A percentile compares a stretch with the other conserved stretches of the same genome.
These are phyloP conservation scores for Ophiosphaerella herpotricha DNA, from an alignment of 2,329 filamentous ascomycete genomes.

Conservation along the genomic window DNA sequence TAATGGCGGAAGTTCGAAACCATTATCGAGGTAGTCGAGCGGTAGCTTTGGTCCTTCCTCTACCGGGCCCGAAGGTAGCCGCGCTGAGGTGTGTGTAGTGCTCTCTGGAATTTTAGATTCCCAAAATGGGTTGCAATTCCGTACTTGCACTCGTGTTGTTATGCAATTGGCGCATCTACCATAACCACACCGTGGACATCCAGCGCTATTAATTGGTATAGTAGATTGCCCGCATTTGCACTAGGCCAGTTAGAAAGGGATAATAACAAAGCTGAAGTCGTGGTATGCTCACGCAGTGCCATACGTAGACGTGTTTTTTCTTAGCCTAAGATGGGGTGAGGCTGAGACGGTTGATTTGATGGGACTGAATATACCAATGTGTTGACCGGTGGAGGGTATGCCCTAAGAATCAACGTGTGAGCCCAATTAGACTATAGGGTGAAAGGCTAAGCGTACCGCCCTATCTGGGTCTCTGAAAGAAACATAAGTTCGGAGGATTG, in stretches of 20 bases:
- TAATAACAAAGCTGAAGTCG: neutral
- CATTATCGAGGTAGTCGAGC: too few species aligned
- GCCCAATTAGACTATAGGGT: neutral
- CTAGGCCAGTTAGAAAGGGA: neutral
- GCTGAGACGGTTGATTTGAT: neutral
- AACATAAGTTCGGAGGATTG: neutral
- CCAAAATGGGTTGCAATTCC: neutral
- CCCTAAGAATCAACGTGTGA: neutral
- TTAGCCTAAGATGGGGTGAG: slow-evolving; percentile 2
- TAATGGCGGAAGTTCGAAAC: too few species aligned
- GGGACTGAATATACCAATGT: neutral
- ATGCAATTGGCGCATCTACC: slow-evolving; percentile 3
- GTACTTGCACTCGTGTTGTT: slow-evolving; percentile 1
- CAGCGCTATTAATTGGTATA: slow-evolving; percentile 1
- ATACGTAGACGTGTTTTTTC: slow-evolving; percentile 2
- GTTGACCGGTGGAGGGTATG: neutral
- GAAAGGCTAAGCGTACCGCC: neutral
- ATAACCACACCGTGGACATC: slow-evolving; percentile 4
- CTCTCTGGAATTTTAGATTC: too few species aligned
- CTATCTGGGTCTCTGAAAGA: neutral
- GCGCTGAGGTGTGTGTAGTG: too few species aligned
- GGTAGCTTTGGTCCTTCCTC: too few species aligned
- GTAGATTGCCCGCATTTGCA: slow-evolving; percentile 1
- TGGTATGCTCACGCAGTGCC: slow-evolving; percentile 1
- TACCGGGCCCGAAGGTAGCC: too few species aligned